Evolutionary conservation across 192 early-diverging fungal genomes (phyloP), one percentile per base, ranked within the genome.

Genomic region (Coemansia sp.): DNA sequence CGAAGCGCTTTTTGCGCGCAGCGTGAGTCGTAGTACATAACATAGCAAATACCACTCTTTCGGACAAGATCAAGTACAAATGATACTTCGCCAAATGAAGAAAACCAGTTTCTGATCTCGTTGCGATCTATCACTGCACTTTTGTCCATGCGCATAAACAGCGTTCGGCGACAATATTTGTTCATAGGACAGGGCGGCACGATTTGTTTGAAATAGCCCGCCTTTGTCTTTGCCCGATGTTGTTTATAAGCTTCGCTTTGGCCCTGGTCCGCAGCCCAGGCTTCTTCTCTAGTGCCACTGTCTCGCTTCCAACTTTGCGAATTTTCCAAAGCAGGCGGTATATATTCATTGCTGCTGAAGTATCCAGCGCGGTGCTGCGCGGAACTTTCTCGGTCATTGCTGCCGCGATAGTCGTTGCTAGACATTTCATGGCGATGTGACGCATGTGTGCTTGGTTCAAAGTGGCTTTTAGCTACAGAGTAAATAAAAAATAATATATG

Each of bases 11-110:
- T 29, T 20, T 52, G 30, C 12, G 63, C 70, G 16, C 49, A 45
- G 11, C 76, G 59, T 7, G 70, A 78, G 34, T 78, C 76, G 56
- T 63, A 69, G 32, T 63, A 78, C 63, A 63, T 62, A n/a, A 78
- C 76, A 58, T 78, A 78, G 58, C 76, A 71, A 28, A 78, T 68
- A 18, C 60, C 54, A 3, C 36, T 67, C 38, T 45, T 60, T 2
- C 20, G 55, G 25, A 56, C 31, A 31, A 69, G 12, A 38, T 69
- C 48, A 10, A 60, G 52, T 31, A 66, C 64, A n/a, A 67, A 64
- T 1, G 67, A 66, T 14, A 78, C 54, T n/a, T 68, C 69, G n/a
- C 76, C 76, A 57, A 67, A 78, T 14, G 36, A 18, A 1, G 66
- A 60, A 49, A 77, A 66, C 61, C 57, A 65, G 5, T 48, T 51